phyloP scores from a whole-genome alignment of 2,329 filamentous ascomycete genomes.

The Zelopaecilomyces penicillatus region DNA sequence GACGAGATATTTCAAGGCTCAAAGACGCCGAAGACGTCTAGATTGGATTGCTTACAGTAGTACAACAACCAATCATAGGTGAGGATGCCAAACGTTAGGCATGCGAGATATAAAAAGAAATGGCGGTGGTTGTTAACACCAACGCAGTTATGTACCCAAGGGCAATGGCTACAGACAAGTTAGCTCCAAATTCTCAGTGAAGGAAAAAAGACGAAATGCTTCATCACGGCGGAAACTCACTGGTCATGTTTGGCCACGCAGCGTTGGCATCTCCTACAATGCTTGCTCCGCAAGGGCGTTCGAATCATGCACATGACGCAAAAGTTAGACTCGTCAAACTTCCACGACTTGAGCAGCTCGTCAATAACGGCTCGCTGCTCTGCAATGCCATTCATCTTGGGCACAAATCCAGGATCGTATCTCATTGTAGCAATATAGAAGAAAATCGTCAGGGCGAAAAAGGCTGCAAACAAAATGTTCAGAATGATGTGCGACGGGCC shows the following conservation, averaged over 20 bases:
- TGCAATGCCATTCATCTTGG: conserved; percentile 79
- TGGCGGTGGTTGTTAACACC: conserved; percentile 94
- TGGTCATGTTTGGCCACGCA: conserved; percentile 97
- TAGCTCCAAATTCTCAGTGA: conserved; percentile 11
- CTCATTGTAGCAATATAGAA: conserved; percentile 85
- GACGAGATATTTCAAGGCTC: too few relatives aligned
- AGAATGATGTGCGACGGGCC: conserved; percentile 51
- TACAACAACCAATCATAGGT: conserved; percentile 64
- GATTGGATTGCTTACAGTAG: conserved; percentile 47
- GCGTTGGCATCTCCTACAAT: conserved; percentile 82
- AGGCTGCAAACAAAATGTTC: conserved; percentile 65
- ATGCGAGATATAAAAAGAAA: conserved; percentile 84
- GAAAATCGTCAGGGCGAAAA: conserved; percentile 62
- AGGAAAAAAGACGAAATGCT: too few relatives aligned
- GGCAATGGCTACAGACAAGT: conserved; percentile 65
- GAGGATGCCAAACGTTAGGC: conserved; percentile 66
- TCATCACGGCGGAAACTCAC: conserved; percentile 41
- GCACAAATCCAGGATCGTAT: conserved; percentile 85
- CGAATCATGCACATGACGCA: conserved; percentile 93
- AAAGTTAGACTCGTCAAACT: conserved; percentile 90
- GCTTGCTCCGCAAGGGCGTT: conserved; percentile 87
- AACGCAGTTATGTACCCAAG: conserved; percentile 96
- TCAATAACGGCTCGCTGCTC: conserved; percentile 86
- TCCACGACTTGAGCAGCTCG: conserved; percentile 74
- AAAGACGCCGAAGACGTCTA: too few relatives aligned